Base-by-base conservation (phyloP, 2,329 filamentous ascomycete species). In the Didymella pinodella region DNA sequence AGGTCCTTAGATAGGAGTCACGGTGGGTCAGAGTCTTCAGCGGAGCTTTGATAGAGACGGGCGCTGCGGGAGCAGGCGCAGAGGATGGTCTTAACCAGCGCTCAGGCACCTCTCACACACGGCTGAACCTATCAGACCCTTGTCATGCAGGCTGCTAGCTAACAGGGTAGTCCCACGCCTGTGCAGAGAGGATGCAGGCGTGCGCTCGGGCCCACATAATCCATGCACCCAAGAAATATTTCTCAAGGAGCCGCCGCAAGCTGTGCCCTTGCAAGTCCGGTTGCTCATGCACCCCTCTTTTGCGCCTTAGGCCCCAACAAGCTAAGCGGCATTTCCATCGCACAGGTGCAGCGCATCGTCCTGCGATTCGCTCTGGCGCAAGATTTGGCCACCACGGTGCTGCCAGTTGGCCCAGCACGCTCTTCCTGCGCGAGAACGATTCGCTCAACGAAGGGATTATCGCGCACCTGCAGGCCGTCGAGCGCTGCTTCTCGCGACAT, bases 11-110 rank as follows among this genome's bases (percentile, higher is more conserved):
- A 53, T 43, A 59, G 58, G 65, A 67, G 67, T 70, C 63, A 69
- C 64, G 62, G 55, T 49, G 58, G 57, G 45, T 60, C 49, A 59
- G 50, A 55, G 54, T 59, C 48, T 65, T 61, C 61, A 65, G 64
- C 61, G 68, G 64, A 64, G 55, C 50, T 46, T 48, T 69, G 70
- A 44, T 67, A 66, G 71, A 68, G 68, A 66, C 64, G 66, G 64
- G 61, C 40, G 38, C 43, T 50, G 50, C 56, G 56, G 56, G 56
- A 70, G 67, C 59, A 69, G 67, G 65, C 63, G 65, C 67, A 61
- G 64, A 59, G 57, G 63, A 66, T 66, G 64, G 64, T 69, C 65
- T 70, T 69, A 71, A 63, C 59, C 48, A 60, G 52, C 53, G 65
- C 63, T 68, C 69, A 71, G 69, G 66, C 62, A 71, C 68, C 58